Base-by-base conservation (phyloP, 306 rosid genomes). In the Leucaena leucocephala region DNA sequence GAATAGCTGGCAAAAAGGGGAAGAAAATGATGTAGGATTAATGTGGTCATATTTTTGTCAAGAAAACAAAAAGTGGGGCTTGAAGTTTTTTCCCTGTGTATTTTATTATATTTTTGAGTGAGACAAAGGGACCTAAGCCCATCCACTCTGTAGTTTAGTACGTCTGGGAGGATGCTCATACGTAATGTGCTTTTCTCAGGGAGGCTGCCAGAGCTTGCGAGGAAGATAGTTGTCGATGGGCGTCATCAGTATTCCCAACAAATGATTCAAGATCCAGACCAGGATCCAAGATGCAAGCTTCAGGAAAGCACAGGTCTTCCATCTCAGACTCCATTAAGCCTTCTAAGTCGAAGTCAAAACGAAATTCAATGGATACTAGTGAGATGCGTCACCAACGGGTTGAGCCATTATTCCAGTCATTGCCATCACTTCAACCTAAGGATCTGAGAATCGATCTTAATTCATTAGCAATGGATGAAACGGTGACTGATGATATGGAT, bases 151-250 rank as follows among this genome's bases (percentile, higher is more conserved):
- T 42, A 35, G 69, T 65, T 42, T 52, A 48, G 76, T 59, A 68
- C 39, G 80, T 22, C 42, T 82, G 58, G 76, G 74, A 64, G 46
- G 48, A 58, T 81, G 65, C 82, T 92, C 75, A 87, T 72, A 57
- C 48, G 48, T 55, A 38, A 33, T 70, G 22, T 72, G 71, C 71
- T 36, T 11, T 61, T 74, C 68, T 59, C 87, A 95, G 99, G 91
- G 86, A 85, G 68, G 91, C 97, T 55, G 75, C 92, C 68, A 93
- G 78, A 81, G 86, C 91, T 82, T 93, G 99, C 45, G 84, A 57
- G 68, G 96, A 95, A 54, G 94, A 84, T 84, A 73, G 75, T 69
- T 76, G 77, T 63, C 94, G 89, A 74, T 95, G 99, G 99, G 99
- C 98, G 39, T 89, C 91, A 9, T 91, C 96, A 21, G 91, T 86